Percentiles rank a stretch among this genome's conserved stretches.
phyloP scores from a whole-genome alignment of 2,329 filamentous ascomycete species.

The Exophiala xenobiotica region DNA sequence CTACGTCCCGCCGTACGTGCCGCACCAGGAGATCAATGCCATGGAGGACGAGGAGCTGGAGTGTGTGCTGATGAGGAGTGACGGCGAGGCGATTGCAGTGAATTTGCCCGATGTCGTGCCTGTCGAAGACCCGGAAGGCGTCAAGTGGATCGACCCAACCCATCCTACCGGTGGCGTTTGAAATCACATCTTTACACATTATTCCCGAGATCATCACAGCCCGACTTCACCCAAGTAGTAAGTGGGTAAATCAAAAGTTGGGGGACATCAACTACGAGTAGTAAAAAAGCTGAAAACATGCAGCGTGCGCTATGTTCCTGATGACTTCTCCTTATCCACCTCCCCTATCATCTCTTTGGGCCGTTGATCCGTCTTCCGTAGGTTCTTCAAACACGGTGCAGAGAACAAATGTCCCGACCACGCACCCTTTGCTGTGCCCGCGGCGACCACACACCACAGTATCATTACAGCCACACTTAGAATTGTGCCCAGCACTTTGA shows the following conservation, averaged over 20 bases:
- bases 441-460: conserved; percentile 57
- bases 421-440: conserved; percentile 50
- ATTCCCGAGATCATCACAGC: too few species aligned
- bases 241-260: too few species aligned
- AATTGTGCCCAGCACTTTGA: conserved; percentile 57
- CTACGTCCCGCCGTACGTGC: conserved; percentile 47
- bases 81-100: conserved; percentile 46
- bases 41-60: conserved; percentile 43
- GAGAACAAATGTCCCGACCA: conserved; percentile 53
- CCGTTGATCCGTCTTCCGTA: conserved; percentile 26
- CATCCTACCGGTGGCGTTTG: conserved; percentile 37
- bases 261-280: too few species aligned
- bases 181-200: too few species aligned
- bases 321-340: conserved; percentile 12
- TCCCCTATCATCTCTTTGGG: not conserved
- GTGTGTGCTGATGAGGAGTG: conserved; percentile 45
- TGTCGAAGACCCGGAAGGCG: conserved; percentile 43
- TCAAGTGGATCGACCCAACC: conserved; percentile 49
- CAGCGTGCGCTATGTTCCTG: not conserved
- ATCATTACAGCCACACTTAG: conserved; percentile 53
- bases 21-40: conserved; percentile 50
- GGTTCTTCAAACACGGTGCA: conserved; percentile 53
- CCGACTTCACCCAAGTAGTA: too few species aligned
- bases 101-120: conserved; percentile 46
- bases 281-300: too few species aligned